phyloP scores from a whole-genome alignment of 306 rosid genomes.

The Rubus idaeus region DNA sequence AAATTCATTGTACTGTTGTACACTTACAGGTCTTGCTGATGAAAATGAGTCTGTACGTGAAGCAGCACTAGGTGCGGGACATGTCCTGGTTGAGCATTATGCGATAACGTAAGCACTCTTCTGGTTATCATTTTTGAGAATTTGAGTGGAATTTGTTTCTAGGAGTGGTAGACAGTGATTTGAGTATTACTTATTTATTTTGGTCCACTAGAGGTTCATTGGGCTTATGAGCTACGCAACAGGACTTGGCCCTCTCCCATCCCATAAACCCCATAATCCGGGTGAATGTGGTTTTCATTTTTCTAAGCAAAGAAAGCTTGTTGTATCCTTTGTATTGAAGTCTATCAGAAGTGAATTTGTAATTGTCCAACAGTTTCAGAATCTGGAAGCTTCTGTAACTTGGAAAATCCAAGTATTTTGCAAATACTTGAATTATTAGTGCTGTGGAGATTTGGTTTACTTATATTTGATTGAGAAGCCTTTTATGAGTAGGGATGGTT shows the following conservation, averaged over 20 bases:
- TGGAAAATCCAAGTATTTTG: background rate
- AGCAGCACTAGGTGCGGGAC: constrained; percentile 98
- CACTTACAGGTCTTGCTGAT: constrained; percentile 83
- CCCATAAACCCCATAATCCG: background rate
- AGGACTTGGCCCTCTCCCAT: background rate
- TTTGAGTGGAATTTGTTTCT: background rate
- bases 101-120: constrained; percentile 77
- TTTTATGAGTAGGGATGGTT: background rate
- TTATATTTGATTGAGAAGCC: background rate
- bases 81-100: constrained; percentile 92
- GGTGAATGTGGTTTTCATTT: background rate
- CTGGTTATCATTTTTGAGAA: background rate
- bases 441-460: constrained; percentile 1
- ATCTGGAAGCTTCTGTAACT: background rate
- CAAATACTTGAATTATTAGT: background rate
- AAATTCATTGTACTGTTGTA: constrained; percentile 6
- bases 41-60: constrained; percentile 99
- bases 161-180: background rate
- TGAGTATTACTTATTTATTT: background rate
- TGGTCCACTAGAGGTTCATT: background rate
- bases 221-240: background rate
- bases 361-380: background rate
- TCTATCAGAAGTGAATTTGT: background rate
- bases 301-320: background rate
- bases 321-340: background rate